Evolutionary conservation across 441 rosid genomes (phyloP), one percentile per base, ranked within the genome.

Genomic region (Populus hybrid): DNA sequence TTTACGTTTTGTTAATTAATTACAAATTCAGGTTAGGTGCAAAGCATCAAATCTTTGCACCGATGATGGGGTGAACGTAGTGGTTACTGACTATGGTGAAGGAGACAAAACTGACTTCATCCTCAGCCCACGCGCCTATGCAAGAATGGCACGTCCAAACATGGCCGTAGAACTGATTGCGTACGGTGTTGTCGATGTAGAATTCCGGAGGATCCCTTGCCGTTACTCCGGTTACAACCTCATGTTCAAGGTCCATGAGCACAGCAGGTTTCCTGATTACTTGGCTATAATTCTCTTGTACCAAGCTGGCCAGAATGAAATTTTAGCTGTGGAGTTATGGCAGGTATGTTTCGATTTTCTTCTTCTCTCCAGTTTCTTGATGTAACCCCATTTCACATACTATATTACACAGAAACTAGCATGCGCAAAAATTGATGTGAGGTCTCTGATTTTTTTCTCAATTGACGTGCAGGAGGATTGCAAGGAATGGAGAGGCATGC

Each of bases 61-160:
- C 8, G 90, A 89, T 38, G 77, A 88, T 0, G 99, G 99, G 50
- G 90, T 83, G 81, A 79, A 81, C 71, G 79, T 92, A 75, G 91
- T 89, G 80, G 95, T 81, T 86, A 93, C 97, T 3, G 98, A 95
- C 91, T 90, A 88, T 10, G 99, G 99, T 0, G 97, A 92, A 82
- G 98, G 99, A 69, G 88, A 86, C 90, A 75, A 80, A 57, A 89
- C 98, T 0, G 97, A 93, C 85, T 95, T 95, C 86, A 88, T 95
- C 78, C 90, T 93, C 32, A 95, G 98, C 83, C 72, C 90, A 2
- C 80, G 84, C 0, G 94, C 97, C 18, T 95, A 91, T 67, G 81
- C 84, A 21, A 85, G 84, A 77, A 71, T 95, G 85, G 94, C 94
- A 0, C 73, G 75, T 69, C 79, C 87, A 1, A 85, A 84, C 71